Evolutionary conservation across 768 basidiomycete species (phyloP).

Genomic region (Holtermanniella nyarrowii): DNA sequence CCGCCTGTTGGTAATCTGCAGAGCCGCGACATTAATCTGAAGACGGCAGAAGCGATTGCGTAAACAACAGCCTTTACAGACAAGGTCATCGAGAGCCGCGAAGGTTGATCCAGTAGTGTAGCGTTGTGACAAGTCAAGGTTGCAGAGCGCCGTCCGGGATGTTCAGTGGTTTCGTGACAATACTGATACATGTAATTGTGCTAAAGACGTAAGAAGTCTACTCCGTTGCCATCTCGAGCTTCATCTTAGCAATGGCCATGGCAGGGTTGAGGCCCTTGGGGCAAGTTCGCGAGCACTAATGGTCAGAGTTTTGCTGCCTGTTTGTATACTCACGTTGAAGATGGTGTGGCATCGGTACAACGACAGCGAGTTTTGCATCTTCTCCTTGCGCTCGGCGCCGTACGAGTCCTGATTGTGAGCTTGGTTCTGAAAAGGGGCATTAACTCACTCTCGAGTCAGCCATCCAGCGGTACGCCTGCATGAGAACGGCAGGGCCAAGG

Average conservation of each 20-base stretch:
- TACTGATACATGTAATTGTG: too few relatives aligned
- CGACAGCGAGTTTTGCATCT: slow-evolving; percentile 89
- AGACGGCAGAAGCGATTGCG: too few relatives aligned
- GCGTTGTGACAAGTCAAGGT: too few relatives aligned
- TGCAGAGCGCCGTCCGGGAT: too few relatives aligned
- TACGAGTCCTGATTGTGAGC: slow-evolving; percentile 57
- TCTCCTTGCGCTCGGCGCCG: slow-evolving; percentile 70
- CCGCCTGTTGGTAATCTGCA: too few relatives aligned
- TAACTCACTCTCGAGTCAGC: slow-evolving; percentile 77
- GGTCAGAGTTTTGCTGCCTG: background rate
- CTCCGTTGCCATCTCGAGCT: slow-evolving; percentile 53
- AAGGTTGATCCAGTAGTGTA: too few relatives aligned
- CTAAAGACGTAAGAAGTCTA: slow-evolving; percentile 5
- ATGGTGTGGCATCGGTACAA: slow-evolving; percentile 98
- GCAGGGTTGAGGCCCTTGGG: slow-evolving; percentile 94
- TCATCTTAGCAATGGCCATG: slow-evolving; percentile 83
- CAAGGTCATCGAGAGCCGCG: too few relatives aligned
- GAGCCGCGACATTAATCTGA: too few relatives aligned
- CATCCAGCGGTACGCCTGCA: slow-evolving; percentile 98
- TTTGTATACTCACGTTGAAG: slow-evolving; percentile 59
- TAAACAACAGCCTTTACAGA: too few relatives aligned
- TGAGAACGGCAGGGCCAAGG: slow-evolving; percentile 88
- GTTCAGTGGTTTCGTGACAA: too few relatives aligned
- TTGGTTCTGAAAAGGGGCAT: background rate
- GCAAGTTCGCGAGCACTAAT: slow-evolving; percentile 77